Base-by-base conservation (phyloP, 306 rosid species). In the Pyrus bretschneideri region DNA sequence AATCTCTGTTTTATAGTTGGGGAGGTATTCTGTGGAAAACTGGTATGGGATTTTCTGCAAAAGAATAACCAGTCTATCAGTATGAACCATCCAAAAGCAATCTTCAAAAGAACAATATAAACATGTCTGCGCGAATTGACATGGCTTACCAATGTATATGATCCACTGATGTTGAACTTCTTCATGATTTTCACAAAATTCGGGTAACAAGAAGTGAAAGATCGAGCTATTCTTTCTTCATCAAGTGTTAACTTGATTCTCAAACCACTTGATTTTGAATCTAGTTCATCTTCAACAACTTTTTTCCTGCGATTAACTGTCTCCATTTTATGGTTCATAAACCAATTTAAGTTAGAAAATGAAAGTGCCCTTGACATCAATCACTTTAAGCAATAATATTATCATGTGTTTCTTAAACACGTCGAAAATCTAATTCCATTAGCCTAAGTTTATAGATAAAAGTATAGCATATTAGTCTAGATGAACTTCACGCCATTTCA, bases 111-210 rank as follows among this genome's bases (percentile, higher is more conserved):
- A 13, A 33, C 44, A 9, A 51, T 11, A 55, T n/a, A 38, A 57
- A 45, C 58, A 77, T 59, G 55, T 21, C 38, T 21, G 30, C 10
- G 17, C 31, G 57, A 58, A 79, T 72, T 46, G n/a, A 73, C 25
- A 73, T 78, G 76, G 81, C 93, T 88, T 82, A 87, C 98, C 91
- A 93, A 79, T 49, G 98, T 93, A 87, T 86, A 88, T 76, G 97
- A 93, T 76, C 98, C 97, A 35, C 96, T 86, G 73, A 89, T 86
- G 81, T 93, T 93, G 89, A 93, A 93, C 88, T 67, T 90, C 72
- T 91, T 93, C 97, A 93, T 93, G 83, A 90, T 90, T 85, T 91
- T 93, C 80, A 91, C 98, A 77, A 93, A 93, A 81, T 17, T 86
- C 62, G 97, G 98, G 83, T 82, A 93, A 73, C 89, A 83, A 66